phyloP scores from a whole-genome alignment of 2,329 filamentous ascomycete species.

The Arthroderma sp. region DNA sequence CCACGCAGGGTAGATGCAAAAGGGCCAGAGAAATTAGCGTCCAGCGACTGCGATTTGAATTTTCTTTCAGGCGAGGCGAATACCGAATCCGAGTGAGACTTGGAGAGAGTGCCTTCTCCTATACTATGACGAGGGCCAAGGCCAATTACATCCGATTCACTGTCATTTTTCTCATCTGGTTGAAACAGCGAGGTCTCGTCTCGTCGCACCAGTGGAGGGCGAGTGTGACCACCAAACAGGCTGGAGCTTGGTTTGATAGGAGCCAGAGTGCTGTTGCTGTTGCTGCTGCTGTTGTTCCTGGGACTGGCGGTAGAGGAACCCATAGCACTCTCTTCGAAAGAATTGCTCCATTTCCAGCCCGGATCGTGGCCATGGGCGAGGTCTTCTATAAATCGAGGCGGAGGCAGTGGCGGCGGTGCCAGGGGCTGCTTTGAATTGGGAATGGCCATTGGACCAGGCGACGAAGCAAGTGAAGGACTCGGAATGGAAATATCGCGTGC shows the following conservation, averaged over 20 bases:
- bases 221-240: conserved; percentile 33
- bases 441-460: conserved; percentile 49
- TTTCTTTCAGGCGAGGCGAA: too few species aligned
- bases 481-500: conserved; percentile 19
- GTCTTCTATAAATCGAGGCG: conserved; percentile 45
- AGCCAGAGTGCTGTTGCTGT: conserved; percentile 20
- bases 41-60: too few species aligned
- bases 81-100: too few species aligned
- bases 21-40: too few species aligned
- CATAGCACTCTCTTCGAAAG: conserved; percentile 21
- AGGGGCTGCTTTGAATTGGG: conserved; percentile 38
- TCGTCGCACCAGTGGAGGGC: conserved; percentile 20
- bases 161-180: background rate
- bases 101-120: too few species aligned
- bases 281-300: background rate
- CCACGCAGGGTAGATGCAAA: too few species aligned
- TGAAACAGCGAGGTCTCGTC: conserved; percentile 13
- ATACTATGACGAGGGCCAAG: too few species aligned
- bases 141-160: too few species aligned
- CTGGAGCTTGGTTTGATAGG: conserved; percentile 39
- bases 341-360: conserved; percentile 51
- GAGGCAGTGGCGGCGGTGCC: conserved; percentile 51
- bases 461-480: conserved; percentile 22
- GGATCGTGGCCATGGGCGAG: conserved; percentile 45
- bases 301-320: background rate